Percentiles rank a stretch among this genome's conserved stretches.
Evolutionary conservation across 352 stramenopile species (phyloP).

Genomic region (Elongisporangium prolatum): DNA sequence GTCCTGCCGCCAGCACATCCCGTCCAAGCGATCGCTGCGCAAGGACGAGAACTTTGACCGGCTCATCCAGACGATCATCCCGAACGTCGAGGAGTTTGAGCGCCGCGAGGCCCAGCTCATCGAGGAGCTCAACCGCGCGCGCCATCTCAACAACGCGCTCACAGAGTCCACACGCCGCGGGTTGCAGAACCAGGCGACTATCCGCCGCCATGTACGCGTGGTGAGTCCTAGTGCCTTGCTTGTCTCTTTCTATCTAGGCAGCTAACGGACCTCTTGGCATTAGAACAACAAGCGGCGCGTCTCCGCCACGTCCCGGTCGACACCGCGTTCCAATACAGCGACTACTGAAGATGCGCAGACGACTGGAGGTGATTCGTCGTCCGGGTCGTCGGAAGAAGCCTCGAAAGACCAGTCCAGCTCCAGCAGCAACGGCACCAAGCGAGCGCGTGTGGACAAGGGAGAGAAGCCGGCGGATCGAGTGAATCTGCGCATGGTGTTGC

Average conservation of each 20-base stretch:
- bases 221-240: not conserved
- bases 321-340: not conserved
- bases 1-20: constrained; percentile 87
- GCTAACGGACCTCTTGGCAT: not conserved
- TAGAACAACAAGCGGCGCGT: not conserved
- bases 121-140: constrained; percentile 64
- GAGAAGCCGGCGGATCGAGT: constrained; percentile 33
- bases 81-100: constrained; percentile 76
- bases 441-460: constrained; percentile 11
- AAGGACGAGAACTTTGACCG: constrained; percentile 83
- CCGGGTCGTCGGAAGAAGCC: not conserved
- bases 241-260: no score
- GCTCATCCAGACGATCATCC: constrained; percentile 84
- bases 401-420: not conserved
- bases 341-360: not conserved
- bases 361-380: not conserved
- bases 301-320: not conserved
- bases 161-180: constrained; percentile 72
- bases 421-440: not conserved
- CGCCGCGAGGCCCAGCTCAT: constrained; percentile 79
- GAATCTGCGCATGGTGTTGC: constrained; percentile 56
- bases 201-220: constrained; percentile 42
- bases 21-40: constrained; percentile 78
- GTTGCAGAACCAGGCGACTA: constrained; percentile 57
- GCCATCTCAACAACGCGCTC: constrained; percentile 82